Conservation (phyloP, 2,329 filamentous ascomycete genomes). For the Rhinocladiella mackenziei region DNA sequence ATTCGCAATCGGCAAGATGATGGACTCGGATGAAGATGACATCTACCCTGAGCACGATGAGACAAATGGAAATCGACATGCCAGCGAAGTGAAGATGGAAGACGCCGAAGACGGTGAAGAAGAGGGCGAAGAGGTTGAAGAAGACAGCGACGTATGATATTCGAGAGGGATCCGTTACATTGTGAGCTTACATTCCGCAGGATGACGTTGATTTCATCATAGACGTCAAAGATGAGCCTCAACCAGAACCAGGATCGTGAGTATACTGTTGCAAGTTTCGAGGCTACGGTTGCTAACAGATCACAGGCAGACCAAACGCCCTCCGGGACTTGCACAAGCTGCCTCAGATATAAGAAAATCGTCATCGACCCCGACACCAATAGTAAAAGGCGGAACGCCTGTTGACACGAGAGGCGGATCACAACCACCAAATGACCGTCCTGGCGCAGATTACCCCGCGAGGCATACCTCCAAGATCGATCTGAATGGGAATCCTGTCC, state of each 20-base stretch:
- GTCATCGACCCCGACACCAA: constrained; percentile 37
- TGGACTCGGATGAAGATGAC: constrained; percentile 29
- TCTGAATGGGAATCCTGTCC: constrained; percentile 69
- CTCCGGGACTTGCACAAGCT: constrained; percentile 39
- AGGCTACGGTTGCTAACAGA: constrained; percentile 25
- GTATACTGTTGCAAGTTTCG: constrained; percentile 21
- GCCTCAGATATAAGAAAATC: constrained; percentile 35
- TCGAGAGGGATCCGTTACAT: constrained; percentile 41
- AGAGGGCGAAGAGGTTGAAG: constrained; percentile 30
- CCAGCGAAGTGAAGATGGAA: constrained; percentile 30
- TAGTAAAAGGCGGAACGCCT: constrained; percentile 25
- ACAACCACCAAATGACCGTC: constrained; percentile 40
- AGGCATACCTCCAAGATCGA: constrained; percentile 75
- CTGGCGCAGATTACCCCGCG: constrained; percentile 63
- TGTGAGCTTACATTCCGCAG: constrained; percentile 29
- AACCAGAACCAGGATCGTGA: constrained; percentile 37
- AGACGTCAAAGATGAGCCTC: constrained; percentile 43
- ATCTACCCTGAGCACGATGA: constrained; percentile 24
- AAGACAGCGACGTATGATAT: constrained; percentile 37
- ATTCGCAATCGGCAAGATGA: constrained; percentile 19
- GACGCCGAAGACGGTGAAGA: constrained; percentile 30
- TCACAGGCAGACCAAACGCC: constrained; percentile 32
- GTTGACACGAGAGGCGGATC: constrained; percentile 30
- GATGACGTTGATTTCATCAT: constrained; percentile 51
- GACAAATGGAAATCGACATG: constrained; percentile 11